A percentile compares a stretch with the other conserved stretches of the same genome.
Evolutionary conservation across 768 basidiomycete species (phyloP).

Genomic region (Russula abietina): DNA sequence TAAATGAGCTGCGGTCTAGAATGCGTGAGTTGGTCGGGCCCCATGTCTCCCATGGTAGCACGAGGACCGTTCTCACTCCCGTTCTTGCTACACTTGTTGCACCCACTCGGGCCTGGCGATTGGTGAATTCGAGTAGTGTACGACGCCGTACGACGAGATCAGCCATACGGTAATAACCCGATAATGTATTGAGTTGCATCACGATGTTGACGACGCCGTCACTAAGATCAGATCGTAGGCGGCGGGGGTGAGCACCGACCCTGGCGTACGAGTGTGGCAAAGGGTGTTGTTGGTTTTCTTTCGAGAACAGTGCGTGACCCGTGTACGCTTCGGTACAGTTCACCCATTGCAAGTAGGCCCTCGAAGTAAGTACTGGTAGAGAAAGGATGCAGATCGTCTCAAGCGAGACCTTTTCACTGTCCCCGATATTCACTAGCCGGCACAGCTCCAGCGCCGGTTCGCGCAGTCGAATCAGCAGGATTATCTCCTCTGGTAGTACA

Average conservation of each 20-base stretch:
- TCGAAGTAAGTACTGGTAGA: background rate
- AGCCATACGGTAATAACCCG: background rate
- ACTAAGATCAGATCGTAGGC: background rate
- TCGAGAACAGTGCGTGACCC: conserved; percentile 8
- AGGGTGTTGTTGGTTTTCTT: background rate
- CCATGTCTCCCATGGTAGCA: conserved; percentile 9
- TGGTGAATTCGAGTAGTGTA: background rate
- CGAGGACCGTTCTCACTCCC: too few relatives aligned
- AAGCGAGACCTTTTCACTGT: background rate
- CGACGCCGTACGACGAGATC: conserved; percentile 11
- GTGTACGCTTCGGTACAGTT: conserved; percentile 6
- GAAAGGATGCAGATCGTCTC: conserved; percentile 10
- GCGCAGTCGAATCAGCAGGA: conserved; percentile 7
- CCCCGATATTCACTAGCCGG: background rate
- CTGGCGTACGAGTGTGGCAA: background rate
- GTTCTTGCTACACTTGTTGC: too few relatives aligned
- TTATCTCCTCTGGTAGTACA: conserved; percentile 1
- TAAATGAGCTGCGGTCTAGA: background rate
- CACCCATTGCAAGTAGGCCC: conserved; percentile 5
- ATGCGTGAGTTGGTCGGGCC: background rate
- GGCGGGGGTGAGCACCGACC: background rate
- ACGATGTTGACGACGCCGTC: conserved; percentile 12
- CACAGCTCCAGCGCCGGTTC: conserved; percentile 16
- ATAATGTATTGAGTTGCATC: background rate
- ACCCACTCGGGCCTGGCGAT: background rate